Percentiles rank a stretch among this genome's conserved stretches.
These are phyloP conservation scores for Alternaria novae-zelandiae DNA, from an alignment of 2,329 filamentous ascomycete genomes.

Conservation along the genomic window DNA sequence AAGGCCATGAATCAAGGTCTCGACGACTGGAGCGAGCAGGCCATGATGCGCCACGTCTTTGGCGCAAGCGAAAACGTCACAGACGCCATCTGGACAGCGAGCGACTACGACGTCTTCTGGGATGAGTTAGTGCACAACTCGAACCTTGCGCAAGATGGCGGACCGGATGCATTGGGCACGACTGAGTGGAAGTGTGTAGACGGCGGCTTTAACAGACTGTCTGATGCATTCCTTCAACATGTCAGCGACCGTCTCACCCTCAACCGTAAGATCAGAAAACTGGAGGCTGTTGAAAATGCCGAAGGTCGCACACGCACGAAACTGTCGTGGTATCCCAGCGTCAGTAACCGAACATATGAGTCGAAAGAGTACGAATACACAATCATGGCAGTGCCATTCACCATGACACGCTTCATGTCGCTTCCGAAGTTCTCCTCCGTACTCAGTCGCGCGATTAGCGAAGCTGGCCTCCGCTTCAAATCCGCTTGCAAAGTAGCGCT, in stretches of 20 bases:
- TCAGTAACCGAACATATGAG: background rate
- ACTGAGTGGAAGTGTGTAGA: background rate
- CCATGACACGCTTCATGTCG: slow-evolving; percentile 6
- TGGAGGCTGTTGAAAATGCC: background rate
- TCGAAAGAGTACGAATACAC: slow-evolving; percentile 5
- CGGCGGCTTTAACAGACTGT: background rate
- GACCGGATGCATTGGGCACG: background rate
- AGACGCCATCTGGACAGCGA: background rate
- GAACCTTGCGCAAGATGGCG: background rate
- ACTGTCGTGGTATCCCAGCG: background rate
- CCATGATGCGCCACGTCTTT: background rate
- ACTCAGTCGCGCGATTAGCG: background rate
- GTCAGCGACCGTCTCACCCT: background rate
- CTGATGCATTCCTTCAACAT: background rate
- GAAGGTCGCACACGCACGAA: background rate
- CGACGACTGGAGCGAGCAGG: background rate
- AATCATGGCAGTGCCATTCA: background rate
- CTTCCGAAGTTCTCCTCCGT: slow-evolving; percentile 3
- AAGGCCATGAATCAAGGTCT: background rate
- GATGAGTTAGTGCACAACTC: slow-evolving; percentile 3
- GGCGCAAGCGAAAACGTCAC: background rate
- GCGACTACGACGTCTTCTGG: slow-evolving; percentile 7
- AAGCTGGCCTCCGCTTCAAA: background rate
- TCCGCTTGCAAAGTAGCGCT: background rate
- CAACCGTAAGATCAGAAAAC: background rate